A percentile compares a stretch with the other conserved stretches of the same genome.
Conservation (phyloP, 805 yeast genomes). For the Teunomyces funiuensis region DNA sequence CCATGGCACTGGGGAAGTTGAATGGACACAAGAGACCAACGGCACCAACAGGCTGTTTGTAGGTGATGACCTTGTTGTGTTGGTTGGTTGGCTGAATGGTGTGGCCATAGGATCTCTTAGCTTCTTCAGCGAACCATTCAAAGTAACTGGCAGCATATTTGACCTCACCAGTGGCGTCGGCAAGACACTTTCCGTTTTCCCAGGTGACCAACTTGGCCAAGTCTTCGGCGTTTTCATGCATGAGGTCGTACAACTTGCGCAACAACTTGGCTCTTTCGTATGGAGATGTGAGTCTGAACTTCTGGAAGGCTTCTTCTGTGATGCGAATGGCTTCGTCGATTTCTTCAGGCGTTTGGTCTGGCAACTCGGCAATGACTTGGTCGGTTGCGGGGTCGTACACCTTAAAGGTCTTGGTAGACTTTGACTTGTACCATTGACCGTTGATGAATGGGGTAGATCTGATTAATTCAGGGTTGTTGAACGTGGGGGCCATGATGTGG, state of each 20-base stretch:
- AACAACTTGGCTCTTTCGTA: slow-evolving; percentile 52
- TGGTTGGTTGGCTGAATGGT: slow-evolving; percentile 56
- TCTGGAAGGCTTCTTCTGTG: slow-evolving; percentile 46
- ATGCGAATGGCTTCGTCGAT: slow-evolving; percentile 46
- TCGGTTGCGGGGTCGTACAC: slow-evolving; percentile 44
- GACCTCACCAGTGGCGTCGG: slow-evolving; percentile 56
- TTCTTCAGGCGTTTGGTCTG: slow-evolving; percentile 47
- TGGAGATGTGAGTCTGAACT: slow-evolving; percentile 48
- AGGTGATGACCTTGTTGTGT: slow-evolving; percentile 51
- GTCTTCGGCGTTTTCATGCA: slow-evolving; percentile 57
- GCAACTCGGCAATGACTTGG: slow-evolving; percentile 33
- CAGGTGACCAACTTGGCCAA: slow-evolving; percentile 55
- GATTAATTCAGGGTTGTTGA: slow-evolving; percentile 37
- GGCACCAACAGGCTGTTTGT: slow-evolving; percentile 62
- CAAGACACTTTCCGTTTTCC: slow-evolving; percentile 60
- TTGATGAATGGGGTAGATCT: slow-evolving; percentile 35
- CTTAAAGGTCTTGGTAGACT: slow-evolving; percentile 36
- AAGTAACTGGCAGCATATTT: slow-evolving; percentile 55
- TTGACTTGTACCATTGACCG: slow-evolving; percentile 40
- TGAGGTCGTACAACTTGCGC: slow-evolving; percentile 49
- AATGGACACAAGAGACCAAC: slow-evolving; percentile 65
- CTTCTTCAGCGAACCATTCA: slow-evolving; percentile 53
- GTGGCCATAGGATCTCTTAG: slow-evolving; percentile 54
- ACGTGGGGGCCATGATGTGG: slow-evolving; percentile 18
- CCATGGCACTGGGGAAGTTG: slow-evolving; percentile 70